Evolutionary conservation across 306 rosid genomes (phyloP).

Genomic region (Citrullus colocynthis): DNA sequence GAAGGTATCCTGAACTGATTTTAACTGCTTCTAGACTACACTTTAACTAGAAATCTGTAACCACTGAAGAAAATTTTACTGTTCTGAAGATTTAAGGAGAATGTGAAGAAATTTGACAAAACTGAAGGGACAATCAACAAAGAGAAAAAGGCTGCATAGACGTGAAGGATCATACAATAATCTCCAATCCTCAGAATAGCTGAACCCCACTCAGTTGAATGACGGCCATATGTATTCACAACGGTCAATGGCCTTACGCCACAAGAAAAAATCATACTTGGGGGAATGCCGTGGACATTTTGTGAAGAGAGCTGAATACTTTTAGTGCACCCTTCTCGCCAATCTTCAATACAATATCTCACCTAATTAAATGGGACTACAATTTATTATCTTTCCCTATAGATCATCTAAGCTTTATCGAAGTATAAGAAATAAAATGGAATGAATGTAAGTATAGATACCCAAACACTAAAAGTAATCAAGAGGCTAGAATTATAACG

Average conservation of each 20-base stretch:
- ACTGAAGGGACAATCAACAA: not conserved
- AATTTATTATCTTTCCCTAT: not conserved
- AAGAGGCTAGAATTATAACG: not conserved
- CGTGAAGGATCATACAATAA: not conserved
- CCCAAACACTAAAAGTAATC: not conserved
- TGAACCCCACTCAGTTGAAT: not conserved
- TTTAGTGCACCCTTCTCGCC: not conserved
- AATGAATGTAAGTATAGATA: not conserved
- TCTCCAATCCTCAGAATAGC: not conserved
- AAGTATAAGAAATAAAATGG: not conserved
- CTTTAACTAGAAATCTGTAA: not conserved
- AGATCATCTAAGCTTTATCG: not conserved
- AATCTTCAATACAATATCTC: not conserved
- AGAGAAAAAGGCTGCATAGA: not conserved
- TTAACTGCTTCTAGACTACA: not conserved
- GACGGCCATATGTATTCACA: not conserved
- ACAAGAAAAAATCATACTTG: not conserved
- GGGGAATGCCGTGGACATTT: not conserved
- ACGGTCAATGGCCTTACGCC: not conserved
- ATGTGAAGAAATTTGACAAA: not conserved
- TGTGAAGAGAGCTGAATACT: not conserved
- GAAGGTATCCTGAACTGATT: not conserved
- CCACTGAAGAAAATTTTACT: not conserved
- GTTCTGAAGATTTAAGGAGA: not conserved
- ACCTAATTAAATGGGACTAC: not conserved